Evolutionary conservation across 495 filamentous ascomycete genomes (phyloP).

Genomic region (Podospora conica): DNA sequence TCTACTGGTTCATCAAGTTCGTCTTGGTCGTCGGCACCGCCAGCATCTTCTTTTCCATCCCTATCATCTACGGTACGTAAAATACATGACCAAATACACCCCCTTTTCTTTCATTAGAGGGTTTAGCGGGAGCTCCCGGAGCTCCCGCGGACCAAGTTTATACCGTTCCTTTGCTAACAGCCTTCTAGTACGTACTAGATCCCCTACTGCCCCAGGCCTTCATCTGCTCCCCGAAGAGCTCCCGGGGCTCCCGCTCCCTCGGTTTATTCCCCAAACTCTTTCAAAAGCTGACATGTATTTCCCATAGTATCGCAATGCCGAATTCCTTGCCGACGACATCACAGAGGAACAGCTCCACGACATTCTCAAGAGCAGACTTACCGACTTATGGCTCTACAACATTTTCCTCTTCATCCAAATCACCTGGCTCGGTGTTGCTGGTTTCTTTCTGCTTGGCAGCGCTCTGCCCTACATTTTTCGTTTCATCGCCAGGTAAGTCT

Average conservation of each 20-base stretch:
- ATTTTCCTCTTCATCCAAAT: conserved; percentile 19
- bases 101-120: no score
- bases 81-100: no score
- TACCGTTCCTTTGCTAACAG: no score
- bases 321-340: conserved; percentile 4
- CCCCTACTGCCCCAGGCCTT: no score
- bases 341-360: conserved; percentile 5
- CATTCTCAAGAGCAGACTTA: background rate
- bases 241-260: no score
- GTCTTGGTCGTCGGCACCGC: conserved; percentile 12
- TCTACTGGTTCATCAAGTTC: conserved; percentile 9
- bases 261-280: no score
- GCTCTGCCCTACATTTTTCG: conserved; percentile 25
- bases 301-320: conserved; percentile 5
- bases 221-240: no score
- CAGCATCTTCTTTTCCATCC: conserved; percentile 12
- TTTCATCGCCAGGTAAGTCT: conserved; percentile 18
- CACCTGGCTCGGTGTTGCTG: conserved; percentile 18
- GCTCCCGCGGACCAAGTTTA: no score
- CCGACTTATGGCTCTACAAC: conserved; percentile 15
- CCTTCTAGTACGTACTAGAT: no score
- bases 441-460: conserved; percentile 12
- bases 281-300: no score
- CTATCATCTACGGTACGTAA: conserved; percentile 14
- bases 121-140: no score